Conservation (phyloP, 805 yeast genomes). For the Wickerhamiella occidentalis region DNA sequence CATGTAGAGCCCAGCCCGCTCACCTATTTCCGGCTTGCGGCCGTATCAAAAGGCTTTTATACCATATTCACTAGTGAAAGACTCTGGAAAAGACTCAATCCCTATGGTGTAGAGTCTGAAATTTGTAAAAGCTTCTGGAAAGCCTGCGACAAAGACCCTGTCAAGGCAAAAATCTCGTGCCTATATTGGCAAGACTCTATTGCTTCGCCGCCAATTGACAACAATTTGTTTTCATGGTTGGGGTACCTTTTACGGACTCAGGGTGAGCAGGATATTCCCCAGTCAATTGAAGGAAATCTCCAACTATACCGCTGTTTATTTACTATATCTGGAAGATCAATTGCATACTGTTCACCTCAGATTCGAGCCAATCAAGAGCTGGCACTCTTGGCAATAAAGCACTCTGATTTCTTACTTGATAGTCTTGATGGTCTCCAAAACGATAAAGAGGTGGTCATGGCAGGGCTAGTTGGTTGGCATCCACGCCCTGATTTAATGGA, state of each 20-base stretch:
- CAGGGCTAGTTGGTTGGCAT: background rate
- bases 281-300: background rate
- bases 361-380: background rate
- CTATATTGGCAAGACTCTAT: background rate
- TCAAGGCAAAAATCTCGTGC: background rate
- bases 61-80: background rate
- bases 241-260: background rate
- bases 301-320: background rate
- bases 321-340: background rate
- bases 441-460: background rate
- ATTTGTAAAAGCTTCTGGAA: background rate
- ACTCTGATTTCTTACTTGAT: background rate
- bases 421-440: background rate
- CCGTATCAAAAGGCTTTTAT: background rate
- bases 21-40: background rate
- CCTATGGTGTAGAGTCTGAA: background rate
- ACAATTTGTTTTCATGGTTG: background rate
- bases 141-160: background rate
- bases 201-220: background rate
- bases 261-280: background rate
- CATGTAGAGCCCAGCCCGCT: background rate
- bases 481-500: background rate
- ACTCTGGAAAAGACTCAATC: background rate
- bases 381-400: no score
- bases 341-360: background rate